A percentile compares a stretch with the other conserved stretches of the same genome.
phyloP scores from a whole-genome alignment of 192 early-diverging fungal species.

The Podila minutissima region DNA sequence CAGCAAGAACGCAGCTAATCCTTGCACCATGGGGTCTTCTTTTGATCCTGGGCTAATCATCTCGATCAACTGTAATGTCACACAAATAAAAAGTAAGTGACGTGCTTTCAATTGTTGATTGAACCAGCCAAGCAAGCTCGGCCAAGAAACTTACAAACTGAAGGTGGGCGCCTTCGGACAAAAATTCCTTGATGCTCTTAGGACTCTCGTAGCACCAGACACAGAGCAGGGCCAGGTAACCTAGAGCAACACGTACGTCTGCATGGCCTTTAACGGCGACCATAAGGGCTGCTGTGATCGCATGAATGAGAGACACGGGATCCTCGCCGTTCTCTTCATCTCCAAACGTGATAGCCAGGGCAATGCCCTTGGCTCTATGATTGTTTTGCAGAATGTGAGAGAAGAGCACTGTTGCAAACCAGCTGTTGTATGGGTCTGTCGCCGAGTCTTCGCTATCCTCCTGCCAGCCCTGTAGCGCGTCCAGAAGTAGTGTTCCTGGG shows the following conservation, averaged over 20 bases:
- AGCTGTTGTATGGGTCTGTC: slow-evolving; percentile 84
- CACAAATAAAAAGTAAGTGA: not conserved
- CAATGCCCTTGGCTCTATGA: slow-evolving; percentile 78
- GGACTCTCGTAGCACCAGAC: slow-evolving; percentile 90
- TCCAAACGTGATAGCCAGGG: slow-evolving; percentile 76
- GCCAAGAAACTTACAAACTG: slow-evolving; percentile 78
- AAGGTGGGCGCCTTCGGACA: slow-evolving; percentile 90
- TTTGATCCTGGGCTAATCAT: slow-evolving; percentile 89
- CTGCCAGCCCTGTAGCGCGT: slow-evolving; percentile 82
- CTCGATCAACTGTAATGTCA: slow-evolving; percentile 79
- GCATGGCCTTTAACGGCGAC: slow-evolving; percentile 70
- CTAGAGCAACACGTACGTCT: slow-evolving; percentile 78
- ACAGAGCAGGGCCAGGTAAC: slow-evolving; percentile 81
- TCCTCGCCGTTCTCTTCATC: slow-evolving; percentile 84
- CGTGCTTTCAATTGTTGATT: not conserved
- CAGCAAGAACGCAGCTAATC: slow-evolving; percentile 87
- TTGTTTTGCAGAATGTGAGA: slow-evolving; percentile 84
- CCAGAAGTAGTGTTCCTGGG: slow-evolving; percentile 88
- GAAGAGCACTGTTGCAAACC: slow-evolving; percentile 90
- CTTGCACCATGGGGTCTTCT: slow-evolving; percentile 88
- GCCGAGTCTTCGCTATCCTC: slow-evolving; percentile 47
- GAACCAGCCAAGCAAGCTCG: not conserved
- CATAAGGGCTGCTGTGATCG: slow-evolving; percentile 80
- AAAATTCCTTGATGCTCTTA: slow-evolving; percentile 80
- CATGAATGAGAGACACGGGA: slow-evolving; percentile 87